Conservation (phyloP, 371 early-diverging fungal species). For the Mortierella sp. region DNA sequence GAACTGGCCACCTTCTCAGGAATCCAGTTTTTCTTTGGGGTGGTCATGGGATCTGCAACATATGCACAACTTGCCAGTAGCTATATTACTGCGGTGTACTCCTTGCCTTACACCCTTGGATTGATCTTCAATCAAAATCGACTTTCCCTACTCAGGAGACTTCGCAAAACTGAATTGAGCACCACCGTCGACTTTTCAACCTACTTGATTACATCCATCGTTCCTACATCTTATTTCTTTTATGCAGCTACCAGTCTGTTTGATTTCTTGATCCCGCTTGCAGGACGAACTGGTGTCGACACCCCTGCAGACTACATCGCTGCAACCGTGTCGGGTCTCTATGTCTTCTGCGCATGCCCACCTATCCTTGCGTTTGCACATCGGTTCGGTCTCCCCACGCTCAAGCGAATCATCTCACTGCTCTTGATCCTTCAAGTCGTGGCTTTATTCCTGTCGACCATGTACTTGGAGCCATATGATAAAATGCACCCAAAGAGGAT, state of each 20-base stretch:
- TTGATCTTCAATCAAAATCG: constrained; percentile 20
- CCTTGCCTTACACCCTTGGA: constrained; percentile 27
- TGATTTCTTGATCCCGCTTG: constrained; percentile 79
- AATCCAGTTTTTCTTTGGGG: constrained; percentile 22
- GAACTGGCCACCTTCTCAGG: constrained; percentile 27
- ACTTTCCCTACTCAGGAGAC: not conserved
- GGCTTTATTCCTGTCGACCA: constrained; percentile 32
- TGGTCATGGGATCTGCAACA: constrained; percentile 14
- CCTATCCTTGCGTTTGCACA: constrained; percentile 69
- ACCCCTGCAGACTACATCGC: constrained; percentile 77
- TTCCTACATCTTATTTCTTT: constrained; percentile 59
- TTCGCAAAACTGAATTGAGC: not conserved
- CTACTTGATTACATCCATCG: constrained; percentile 59
- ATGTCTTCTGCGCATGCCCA: constrained; percentile 59
- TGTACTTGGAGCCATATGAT: constrained; percentile 65
- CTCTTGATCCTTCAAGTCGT: constrained; percentile 56
- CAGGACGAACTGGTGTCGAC: constrained; percentile 78
- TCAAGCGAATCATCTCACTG: constrained; percentile 56
- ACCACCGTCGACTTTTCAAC: constrained; percentile 29
- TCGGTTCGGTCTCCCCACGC: constrained; percentile 60
- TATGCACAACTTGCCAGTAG: constrained; percentile 25
- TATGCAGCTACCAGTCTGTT: constrained; percentile 64
- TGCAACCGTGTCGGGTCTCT: constrained; percentile 68
- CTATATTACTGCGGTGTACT: constrained; percentile 22
- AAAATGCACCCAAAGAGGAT: constrained; percentile 73